Evolutionary conservation across 208 protist genomes (phyloP).

Genomic region (Trypanosoma mega): DNA sequence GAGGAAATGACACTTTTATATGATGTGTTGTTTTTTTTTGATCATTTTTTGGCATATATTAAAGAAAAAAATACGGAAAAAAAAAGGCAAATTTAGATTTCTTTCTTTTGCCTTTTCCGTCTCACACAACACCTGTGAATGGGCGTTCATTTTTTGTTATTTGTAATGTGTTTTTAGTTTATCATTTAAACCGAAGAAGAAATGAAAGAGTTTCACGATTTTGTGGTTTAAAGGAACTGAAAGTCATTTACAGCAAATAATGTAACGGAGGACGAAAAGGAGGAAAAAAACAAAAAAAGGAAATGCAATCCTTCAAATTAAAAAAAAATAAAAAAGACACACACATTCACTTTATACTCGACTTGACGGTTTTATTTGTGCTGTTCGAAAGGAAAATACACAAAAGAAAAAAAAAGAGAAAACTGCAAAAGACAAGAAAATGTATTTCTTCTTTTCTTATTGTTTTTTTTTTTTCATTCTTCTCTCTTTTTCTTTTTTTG

Average conservation of each 20-base stretch:
- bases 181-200: too few relatives aligned
- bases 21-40: constrained; percentile 6
- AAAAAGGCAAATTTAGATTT: neutral
- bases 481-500: constrained; percentile 5
- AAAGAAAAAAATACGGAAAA: constrained; percentile 10
- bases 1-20: neutral
- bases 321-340: too few relatives aligned
- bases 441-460: neutral
- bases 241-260: too few relatives aligned
- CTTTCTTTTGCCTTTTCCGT: neutral
- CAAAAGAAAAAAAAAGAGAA: neutral
- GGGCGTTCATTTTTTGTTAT: too few relatives aligned
- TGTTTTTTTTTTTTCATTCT: neutral
- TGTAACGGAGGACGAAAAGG: too few relatives aligned
- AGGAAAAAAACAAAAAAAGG: too few relatives aligned
- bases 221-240: too few relatives aligned
- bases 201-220: too few relatives aligned
- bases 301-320: too few relatives aligned
- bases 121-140: too few relatives aligned
- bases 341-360: too few relatives aligned
- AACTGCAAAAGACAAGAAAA: neutral
- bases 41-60: neutral
- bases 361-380: neutral
- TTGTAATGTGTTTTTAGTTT: too few relatives aligned
- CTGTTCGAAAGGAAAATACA: constrained; percentile 2